Evolutionary conservation across 2,329 filamentous ascomycete genomes (phyloP).

Genomic region (Rhexocercosporidium sp.): DNA sequence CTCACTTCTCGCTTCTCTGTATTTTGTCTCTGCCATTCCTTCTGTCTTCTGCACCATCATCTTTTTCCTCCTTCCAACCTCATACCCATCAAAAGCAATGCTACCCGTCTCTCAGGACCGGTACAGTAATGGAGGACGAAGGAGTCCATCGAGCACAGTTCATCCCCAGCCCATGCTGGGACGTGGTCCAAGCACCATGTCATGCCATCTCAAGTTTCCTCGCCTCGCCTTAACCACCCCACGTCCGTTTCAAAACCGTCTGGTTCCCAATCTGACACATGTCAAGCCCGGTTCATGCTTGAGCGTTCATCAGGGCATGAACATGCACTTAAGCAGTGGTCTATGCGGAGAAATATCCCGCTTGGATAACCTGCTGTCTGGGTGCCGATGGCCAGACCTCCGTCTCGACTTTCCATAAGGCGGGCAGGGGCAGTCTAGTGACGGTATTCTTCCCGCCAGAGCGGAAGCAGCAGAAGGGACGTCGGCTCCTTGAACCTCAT

Average conservation of each 20-base stretch:
- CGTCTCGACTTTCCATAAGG: background rate
- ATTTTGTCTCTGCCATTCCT: background rate
- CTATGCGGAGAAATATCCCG: constrained; percentile 1
- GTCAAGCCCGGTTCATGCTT: background rate
- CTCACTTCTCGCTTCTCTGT: background rate
- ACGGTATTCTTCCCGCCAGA: background rate
- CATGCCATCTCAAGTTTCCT: background rate
- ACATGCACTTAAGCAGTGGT: constrained; percentile 17
- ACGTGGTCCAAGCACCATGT: too few species aligned
- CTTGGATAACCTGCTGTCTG: background rate
- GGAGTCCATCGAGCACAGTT: background rate
- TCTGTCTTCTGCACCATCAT: background rate
- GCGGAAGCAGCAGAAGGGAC: background rate
- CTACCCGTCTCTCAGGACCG: background rate
- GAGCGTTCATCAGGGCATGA: background rate
- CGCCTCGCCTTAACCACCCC: background rate
- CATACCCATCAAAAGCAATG: background rate
- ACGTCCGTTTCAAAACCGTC: background rate
- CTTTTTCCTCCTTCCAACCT: background rate
- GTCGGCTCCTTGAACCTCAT: background rate
- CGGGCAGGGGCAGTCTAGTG: background rate
- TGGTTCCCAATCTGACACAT: background rate
- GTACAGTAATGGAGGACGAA: background rate
- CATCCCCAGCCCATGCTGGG: background rate
- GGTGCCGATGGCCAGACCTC: background rate